Conservation (phyloP, 257 asterid species). For the Nicotiana tabacum region DNA sequence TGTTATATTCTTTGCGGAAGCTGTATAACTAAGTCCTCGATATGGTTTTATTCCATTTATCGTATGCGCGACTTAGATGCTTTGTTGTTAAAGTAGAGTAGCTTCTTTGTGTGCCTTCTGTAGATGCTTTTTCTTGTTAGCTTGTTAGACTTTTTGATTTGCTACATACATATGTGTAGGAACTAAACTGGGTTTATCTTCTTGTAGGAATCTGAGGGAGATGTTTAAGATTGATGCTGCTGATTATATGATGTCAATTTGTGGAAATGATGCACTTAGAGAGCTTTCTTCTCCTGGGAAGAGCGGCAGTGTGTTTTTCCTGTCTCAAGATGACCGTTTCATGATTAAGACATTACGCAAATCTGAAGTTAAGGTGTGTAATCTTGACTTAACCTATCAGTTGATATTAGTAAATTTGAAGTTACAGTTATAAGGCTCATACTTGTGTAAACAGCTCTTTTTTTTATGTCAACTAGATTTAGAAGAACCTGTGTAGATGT, state of each 20-base stretch:
- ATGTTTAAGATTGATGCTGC: constrained; percentile 96
- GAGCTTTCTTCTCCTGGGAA: constrained; percentile 99
- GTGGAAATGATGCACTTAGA: constrained; percentile 93
- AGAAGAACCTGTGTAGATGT: background rate
- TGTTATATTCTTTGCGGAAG: background rate
- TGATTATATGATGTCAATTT: constrained; percentile 97
- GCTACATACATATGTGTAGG: constrained; percentile 6
- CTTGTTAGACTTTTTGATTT: background rate
- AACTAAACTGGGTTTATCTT: constrained; percentile 18
- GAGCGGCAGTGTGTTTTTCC: constrained; percentile 95
- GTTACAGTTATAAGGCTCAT: too few relatives aligned
- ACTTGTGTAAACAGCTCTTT: background rate
- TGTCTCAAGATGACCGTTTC: constrained; percentile 94
- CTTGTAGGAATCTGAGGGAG: constrained; percentile 77
- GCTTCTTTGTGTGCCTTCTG: background rate
- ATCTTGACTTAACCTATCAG: constrained; percentile 21
- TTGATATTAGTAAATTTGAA: background rate
- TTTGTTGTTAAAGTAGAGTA: background rate
- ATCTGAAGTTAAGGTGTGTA: constrained; percentile 87
- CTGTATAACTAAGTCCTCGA: background rate
- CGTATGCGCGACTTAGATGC: background rate
- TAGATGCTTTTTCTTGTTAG: constrained; percentile 3
- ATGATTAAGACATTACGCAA: constrained; percentile 95
- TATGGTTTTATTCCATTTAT: background rate
- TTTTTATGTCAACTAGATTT: background rate